Base-by-base conservation (phyloP, 352 stramenopile genomes). In the Globisporangium orthogonon region DNA sequence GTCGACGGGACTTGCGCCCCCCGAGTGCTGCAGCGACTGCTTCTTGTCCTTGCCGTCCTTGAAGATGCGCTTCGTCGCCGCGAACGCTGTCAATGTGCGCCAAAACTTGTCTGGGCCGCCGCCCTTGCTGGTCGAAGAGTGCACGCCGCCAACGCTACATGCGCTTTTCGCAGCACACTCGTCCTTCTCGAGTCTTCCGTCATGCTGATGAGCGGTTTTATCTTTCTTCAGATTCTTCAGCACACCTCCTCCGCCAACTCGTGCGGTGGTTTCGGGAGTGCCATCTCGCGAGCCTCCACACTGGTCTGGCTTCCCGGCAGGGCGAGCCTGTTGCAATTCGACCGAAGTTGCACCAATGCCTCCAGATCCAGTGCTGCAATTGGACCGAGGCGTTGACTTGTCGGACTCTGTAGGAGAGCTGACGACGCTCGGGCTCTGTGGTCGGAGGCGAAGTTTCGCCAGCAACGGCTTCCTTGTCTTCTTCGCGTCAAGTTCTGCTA, bases 391-490 rank as follows among this genome's bases (percentile, higher is more conserved):
- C 5, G 58, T 63, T 1, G 58, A 63, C 29, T 63, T 63, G 30
- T 54, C 45, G 4, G 58, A 59, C 14, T 23, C 44, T 0, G 51
- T 50, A 7, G 58, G 58, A 40, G 58, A 54, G 41, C 52, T 61
- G 17, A 68, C 48, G 41, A 46, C 41, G 11, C 56, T 58, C 6
- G 59, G 61, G 29, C 71, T 86, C 33, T 84, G 76, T 0, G 78
- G 70, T n/a, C 69, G 66, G 9, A 89, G 61, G 2, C 74, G 73
- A 13, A 89, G 50, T 50, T 85, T 86, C 10, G 78, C 63, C 0
- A 89, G 58, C 43, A 89, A 31, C 4, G 78, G 76, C 41, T 62
- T 74, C 44, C 77, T 72, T 31, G 66, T 79, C 43, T 47, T 58
- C 35, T 56, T 54, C 52, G 29, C 31, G 1, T 56, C n/a, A 23